Evolutionary conservation across 345 rosid genomes (phyloP).

Genomic region (Syzygium oleosum): DNA sequence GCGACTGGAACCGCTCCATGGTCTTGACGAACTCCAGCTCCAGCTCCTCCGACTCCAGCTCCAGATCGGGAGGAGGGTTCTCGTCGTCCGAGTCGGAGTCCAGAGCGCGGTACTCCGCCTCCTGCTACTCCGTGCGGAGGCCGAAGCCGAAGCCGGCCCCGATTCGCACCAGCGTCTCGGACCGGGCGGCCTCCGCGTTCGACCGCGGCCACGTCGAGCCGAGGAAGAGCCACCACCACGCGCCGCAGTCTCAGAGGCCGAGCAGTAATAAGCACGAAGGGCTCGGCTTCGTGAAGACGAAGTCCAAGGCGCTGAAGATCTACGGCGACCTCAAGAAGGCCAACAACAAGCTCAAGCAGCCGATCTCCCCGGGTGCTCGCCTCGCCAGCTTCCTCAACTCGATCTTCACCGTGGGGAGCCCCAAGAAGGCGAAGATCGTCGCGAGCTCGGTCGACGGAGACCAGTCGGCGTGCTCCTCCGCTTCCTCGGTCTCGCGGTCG

Average conservation of each 20-base stretch:
- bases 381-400: slow-evolving; percentile 81
- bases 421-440: slow-evolving; percentile 43
- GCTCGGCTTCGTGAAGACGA: slow-evolving; percentile 51
- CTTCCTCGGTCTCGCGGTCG: slow-evolving; percentile 83
- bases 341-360: slow-evolving; percentile 67
- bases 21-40: slow-evolving; percentile 41
- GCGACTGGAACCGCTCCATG: neutral
- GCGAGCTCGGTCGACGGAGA: neutral
- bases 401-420: slow-evolving; percentile 34
- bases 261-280: slow-evolving; percentile 10
- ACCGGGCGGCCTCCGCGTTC: neutral
- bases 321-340: slow-evolving; percentile 73
- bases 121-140: slow-evolving; percentile 17
- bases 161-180: slow-evolving; percentile 36
- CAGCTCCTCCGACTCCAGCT: slow-evolving; percentile 71
- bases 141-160: slow-evolving; percentile 63
- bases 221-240: slow-evolving; percentile 4
- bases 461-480: slow-evolving; percentile 58
- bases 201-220: slow-evolving; percentile 1
- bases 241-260: neutral
- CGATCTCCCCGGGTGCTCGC: slow-evolving; percentile 79
- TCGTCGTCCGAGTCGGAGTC: slow-evolving; percentile 86
- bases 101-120: slow-evolving; percentile 13
- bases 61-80: slow-evolving; percentile 31
- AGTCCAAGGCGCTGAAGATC: slow-evolving; percentile 75